These are phyloP conservation scores for Erucastrum elatum DNA, from an alignment of 345 rosid genomes.

Conservation along the genomic window DNA sequence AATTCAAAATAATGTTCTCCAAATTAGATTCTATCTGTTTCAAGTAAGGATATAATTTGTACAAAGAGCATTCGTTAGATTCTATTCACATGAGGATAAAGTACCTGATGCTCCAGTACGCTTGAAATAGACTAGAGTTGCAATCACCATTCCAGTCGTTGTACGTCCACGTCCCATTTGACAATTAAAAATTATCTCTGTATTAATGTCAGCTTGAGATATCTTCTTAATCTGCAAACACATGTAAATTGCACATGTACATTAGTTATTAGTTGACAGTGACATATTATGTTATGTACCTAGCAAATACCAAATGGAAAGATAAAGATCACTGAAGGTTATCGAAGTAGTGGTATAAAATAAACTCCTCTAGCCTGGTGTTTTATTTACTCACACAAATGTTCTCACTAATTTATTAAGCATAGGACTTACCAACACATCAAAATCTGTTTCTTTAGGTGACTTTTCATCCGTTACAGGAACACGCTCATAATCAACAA, in stretches of 20 bases:
- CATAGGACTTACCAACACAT: conserved; percentile 67
- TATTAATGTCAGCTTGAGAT: conserved; percentile 65
- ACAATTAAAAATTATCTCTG: conserved; percentile 87
- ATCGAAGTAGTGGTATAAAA: not conserved
- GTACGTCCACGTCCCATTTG: conserved; percentile 99
- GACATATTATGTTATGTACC: not conserved
- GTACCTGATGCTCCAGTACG: conserved; percentile 89
- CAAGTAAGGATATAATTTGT: not conserved
- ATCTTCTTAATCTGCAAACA: conserved; percentile 77
- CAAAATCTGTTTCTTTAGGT: conserved; percentile 91
- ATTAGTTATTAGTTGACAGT: not conserved
- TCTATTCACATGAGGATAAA: conserved; percentile 25
- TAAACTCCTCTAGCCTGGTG: not conserved
- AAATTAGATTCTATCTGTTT: not conserved
- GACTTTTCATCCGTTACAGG: conserved; percentile 97
- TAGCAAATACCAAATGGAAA: conserved; percentile 15
- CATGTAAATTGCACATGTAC: not conserved
- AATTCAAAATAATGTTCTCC: conserved; percentile 7
- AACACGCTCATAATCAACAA: conserved; percentile 89
- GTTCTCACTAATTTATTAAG: not conserved
- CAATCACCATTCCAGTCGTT: conserved; percentile 98
- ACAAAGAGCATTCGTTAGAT: conserved; percentile 5
- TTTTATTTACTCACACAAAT: not conserved
- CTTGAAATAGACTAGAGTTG: conserved; percentile 86
- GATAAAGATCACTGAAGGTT: conserved; percentile 15